Conservation (phyloP, 345 rosid species). For the Eucalyptus dawsonii region DNA sequence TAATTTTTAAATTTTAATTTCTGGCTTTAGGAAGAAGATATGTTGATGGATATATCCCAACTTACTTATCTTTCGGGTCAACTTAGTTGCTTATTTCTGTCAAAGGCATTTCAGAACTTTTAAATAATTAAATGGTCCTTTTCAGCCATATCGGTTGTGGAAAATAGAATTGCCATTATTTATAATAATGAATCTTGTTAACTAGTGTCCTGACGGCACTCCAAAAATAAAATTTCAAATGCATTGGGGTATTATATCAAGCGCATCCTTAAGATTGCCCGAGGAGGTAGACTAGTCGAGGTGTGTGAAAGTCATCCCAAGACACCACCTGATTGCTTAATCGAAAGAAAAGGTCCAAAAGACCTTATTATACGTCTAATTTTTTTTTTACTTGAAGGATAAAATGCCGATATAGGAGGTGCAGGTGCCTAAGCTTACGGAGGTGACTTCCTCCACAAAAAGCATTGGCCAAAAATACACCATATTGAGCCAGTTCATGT, state of each 20-base stretch:
- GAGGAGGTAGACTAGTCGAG: neutral
- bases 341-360: neutral
- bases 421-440: neutral
- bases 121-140: neutral
- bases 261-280: neutral
- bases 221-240: neutral
- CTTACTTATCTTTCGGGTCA: neutral
- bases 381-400: neutral
- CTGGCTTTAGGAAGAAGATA: neutral
- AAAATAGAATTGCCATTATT: neutral
- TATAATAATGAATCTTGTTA: no score
- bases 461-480: neutral
- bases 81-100: neutral
- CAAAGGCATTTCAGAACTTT: neutral
- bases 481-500: neutral
- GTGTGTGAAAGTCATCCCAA: fast-evolving
- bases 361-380: neutral
- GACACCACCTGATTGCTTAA: neutral
- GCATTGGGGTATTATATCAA: neutral
- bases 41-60: neutral
- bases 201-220: neutral
- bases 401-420: no score
- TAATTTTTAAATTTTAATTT: no score
- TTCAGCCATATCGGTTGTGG: neutral
- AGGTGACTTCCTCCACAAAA: neutral